These are phyloP conservation scores for Diospyros lotus DNA, from an alignment of 148 eudicot genomes.

Conservation along the genomic window DNA sequence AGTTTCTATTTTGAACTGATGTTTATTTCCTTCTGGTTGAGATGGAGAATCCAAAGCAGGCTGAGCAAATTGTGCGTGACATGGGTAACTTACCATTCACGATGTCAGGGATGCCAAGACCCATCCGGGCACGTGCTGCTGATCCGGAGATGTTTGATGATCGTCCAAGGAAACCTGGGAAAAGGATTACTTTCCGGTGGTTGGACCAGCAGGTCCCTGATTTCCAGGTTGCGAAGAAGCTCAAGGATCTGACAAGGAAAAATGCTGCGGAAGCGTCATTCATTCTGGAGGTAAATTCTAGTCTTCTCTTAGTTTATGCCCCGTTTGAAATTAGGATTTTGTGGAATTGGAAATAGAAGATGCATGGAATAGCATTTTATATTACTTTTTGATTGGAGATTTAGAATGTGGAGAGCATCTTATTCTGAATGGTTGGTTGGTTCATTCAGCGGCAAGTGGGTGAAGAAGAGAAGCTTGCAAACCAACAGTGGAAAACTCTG, in stretches of 20 bases:
- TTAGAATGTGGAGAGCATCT: too few species aligned
- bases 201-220: slow-evolving; percentile 50
- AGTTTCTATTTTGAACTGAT: not conserved
- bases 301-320: too few species aligned
- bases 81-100: slow-evolving; percentile 42
- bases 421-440: too few species aligned
- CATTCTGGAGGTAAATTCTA: slow-evolving; percentile 34
- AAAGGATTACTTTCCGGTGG: slow-evolving; percentile 46
- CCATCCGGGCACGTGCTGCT: slow-evolving; percentile 53
- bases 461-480: too few species aligned
- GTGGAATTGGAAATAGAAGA: too few species aligned
- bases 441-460: too few species aligned
- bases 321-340: too few species aligned
- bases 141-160: slow-evolving; percentile 58
- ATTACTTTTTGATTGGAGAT: too few species aligned
- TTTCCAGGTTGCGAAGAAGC: slow-evolving; percentile 46
- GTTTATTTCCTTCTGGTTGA: slow-evolving; percentile 37
- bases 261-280: slow-evolving; percentile 45
- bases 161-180: slow-evolving; percentile 58
- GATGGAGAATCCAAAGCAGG: slow-evolving; percentile 39
- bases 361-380: too few species aligned
- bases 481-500: too few species aligned
- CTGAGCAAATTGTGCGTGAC: slow-evolving; percentile 24
- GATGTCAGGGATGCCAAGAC: slow-evolving; percentile 82
- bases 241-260: slow-evolving; percentile 35